A percentile compares a stretch with the other conserved stretches of the same genome.
These are phyloP conservation scores for Umbilicaria muhlenbergii DNA, from an alignment of 495 filamentous ascomycete species.

Conservation along the genomic window DNA sequence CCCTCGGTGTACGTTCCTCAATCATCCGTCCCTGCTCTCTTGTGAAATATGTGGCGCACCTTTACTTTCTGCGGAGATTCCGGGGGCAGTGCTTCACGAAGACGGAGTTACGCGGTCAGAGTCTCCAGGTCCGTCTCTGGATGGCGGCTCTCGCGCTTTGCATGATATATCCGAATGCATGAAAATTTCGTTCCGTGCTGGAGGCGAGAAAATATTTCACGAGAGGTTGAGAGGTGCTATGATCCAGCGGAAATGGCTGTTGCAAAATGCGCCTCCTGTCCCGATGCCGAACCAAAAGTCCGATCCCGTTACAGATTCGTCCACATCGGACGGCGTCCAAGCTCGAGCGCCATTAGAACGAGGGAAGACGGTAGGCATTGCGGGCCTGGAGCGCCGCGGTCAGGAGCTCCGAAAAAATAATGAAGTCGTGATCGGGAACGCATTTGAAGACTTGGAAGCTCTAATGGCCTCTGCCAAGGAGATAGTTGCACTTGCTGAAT, in stretches of 20 bases:
- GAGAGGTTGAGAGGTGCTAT: conserved; percentile 77
- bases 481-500: conserved; percentile 83
- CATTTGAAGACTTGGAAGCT: conserved; percentile 93
- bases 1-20: conserved; percentile 84
- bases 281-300: conserved; percentile 40
- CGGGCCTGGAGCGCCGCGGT: conserved; percentile 73
- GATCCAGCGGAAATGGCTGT: conserved; percentile 89
- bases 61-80: conserved; percentile 41
- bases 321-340: conserved; percentile 1
- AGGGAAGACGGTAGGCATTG: conserved; percentile 68
- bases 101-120: conserved; percentile 35
- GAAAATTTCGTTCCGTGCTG: conserved; percentile 80
- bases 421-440: conserved; percentile 78
- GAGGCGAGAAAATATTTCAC: conserved; percentile 80
- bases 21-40: conserved; percentile 70
- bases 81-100: conserved; percentile 8
- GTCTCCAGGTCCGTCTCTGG: conserved; percentile 59
- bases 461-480: conserved; percentile 96
- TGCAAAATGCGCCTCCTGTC: conserved; percentile 82
- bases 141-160: conserved; percentile 22
- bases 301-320: conserved; percentile 6
- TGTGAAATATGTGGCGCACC: conserved; percentile 89
- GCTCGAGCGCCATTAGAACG: conserved; percentile 19
- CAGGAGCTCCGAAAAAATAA: conserved; percentile 78
- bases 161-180: conserved; percentile 56